These are phyloP conservation scores for Calonectria naviculata DNA, from an alignment of 2,329 filamentous ascomycete genomes.

Conservation along the genomic window DNA sequence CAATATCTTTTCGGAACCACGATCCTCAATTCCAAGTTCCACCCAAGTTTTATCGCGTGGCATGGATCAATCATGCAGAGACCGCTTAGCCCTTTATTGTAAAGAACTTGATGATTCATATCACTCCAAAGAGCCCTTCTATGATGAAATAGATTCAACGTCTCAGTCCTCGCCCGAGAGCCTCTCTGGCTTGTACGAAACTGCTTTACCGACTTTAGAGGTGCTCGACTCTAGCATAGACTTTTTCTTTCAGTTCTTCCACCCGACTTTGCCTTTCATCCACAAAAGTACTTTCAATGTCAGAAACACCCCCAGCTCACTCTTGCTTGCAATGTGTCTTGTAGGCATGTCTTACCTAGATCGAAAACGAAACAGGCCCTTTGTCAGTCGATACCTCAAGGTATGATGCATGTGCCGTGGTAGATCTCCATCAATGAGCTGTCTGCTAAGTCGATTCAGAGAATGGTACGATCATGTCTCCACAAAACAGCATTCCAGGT, in stretches of 20 bases:
- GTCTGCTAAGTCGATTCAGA: neutral
- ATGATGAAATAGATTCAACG: neutral
- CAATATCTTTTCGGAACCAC: neutral
- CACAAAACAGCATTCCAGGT: neutral
- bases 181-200: neutral
- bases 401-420: neutral
- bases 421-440: rapidly evolving
- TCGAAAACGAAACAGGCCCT: neutral
- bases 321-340: neutral
- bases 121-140: neutral
- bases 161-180: neutral
- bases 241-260: neutral
- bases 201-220: neutral
- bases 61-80: neutral
- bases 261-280: neutral
- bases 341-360: neutral
- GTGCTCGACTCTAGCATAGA: neutral
- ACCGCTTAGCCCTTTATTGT: neutral
- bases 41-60: too few relatives aligned
- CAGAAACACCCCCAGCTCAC: neutral
- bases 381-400: neutral
- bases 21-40: too few relatives aligned
- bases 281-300: neutral
- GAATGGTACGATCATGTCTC: neutral
- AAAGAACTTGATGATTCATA: neutral